Base-by-base conservation (phyloP, 768 basidiomycete genomes). In the Naganishia vishniacii region DNA sequence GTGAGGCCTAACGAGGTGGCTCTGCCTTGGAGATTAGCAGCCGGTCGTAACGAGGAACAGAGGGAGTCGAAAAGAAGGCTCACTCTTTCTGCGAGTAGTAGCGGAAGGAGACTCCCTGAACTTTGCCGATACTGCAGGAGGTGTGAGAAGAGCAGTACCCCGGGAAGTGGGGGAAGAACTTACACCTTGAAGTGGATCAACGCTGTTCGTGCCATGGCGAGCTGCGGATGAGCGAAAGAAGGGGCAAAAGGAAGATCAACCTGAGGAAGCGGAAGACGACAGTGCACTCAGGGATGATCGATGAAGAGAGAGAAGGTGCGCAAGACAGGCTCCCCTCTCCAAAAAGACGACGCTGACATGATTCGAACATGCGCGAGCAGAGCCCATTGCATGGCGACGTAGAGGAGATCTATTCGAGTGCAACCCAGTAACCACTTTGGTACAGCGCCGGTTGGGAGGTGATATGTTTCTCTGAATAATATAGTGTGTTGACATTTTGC, bases 1-100 rank as follows among this genome's bases (percentile, higher is more conserved):
- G 62, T 64, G 23, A 76, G 48, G 13, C 70, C 69, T 2, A 76
- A 67, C 18, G 68, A 68, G 9, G 65, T 60, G 1, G 70, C 75
- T 64, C 71, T 71, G 20, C 26, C 40, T 7, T n/a, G 4, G 18
- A 7, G 46, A 20, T 20, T 4, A 18, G 4, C 6, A 16, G 18
- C 23, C 11, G 23, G 48, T 41, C 5, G 25, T 23, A 41, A 37
- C 34, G 23, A 37, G 29, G 20, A 42, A 51, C 18, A 16, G 23
- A 37, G 47, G 6, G n/a, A 32, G 3, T 31, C 28, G 16, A 15
- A 7, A 34, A 31, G n/a, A 20, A 5, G 23, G 34, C 49, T 4
- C 7, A 51, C 53, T 56, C 53, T 26, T 56, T 56, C n/a, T 56
- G 53, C 23, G 53, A 40, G 20, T 56, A 56, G 31, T 56, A 56